Evolutionary conservation across 1,139 yeast species (phyloP).

Genomic region (Hansenula sp.): DNA sequence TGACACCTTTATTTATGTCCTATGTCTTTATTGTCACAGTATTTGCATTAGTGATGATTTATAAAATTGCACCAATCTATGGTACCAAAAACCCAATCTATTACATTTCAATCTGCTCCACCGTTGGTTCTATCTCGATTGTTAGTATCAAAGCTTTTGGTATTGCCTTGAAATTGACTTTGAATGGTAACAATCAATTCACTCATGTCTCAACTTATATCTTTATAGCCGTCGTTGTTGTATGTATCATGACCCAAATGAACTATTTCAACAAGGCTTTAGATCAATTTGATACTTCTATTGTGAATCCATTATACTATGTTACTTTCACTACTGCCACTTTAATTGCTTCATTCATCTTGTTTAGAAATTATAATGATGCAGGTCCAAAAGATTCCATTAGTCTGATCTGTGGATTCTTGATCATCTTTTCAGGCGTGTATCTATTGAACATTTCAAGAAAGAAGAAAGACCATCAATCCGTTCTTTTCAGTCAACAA

Average conservation of each 20-base stretch:
- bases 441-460: constrained; percentile 78
- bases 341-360: constrained; percentile 77
- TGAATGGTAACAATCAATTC: constrained; percentile 87
- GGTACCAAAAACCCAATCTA: constrained; percentile 87
- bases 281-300: constrained; percentile 90
- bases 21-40: constrained; percentile 60
- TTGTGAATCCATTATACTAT: constrained; percentile 87
- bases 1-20: constrained; percentile 72
- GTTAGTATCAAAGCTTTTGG: constrained; percentile 95
- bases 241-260: constrained; percentile 89
- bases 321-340: constrained; percentile 92
- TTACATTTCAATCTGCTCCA: constrained; percentile 83
- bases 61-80: constrained; percentile 75
- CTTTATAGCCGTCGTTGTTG: constrained; percentile 71
- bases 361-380: constrained; percentile 86
- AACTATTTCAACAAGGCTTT: constrained; percentile 90
- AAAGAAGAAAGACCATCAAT: constrained; percentile 37
- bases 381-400: constrained; percentile 76
- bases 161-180: constrained; percentile 80
- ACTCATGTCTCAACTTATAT: constrained; percentile 81
- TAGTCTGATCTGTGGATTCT: constrained; percentile 82
- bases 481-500: constrained; percentile 33
- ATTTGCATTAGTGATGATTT: constrained; percentile 76
- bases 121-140: constrained; percentile 88
- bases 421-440: constrained; percentile 85